Evolutionary conservation across 1,284 basidiomycete species (phyloP), one percentile per base, ranked within the genome.

Genomic region (Ceraceosorus guamensis): DNA sequence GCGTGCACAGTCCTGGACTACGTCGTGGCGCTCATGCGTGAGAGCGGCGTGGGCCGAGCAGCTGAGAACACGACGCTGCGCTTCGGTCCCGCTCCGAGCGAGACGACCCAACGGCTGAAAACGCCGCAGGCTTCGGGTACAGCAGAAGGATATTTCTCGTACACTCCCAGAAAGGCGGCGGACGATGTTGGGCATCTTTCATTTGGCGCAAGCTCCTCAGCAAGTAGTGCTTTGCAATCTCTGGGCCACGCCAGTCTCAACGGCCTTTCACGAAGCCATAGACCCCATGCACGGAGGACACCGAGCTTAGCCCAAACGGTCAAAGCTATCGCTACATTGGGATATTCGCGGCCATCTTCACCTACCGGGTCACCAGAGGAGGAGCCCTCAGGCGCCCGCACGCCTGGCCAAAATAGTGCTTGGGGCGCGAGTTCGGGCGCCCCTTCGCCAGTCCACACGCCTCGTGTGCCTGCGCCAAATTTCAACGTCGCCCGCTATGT

Each of bases 1-100:
- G 91, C 92, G 0, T 86, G 88, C 70, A 93, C 89, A 0, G 85
- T 96, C 18, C 83, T 92, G 47, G 93, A 98, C 78, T 95, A 92
- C 71, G 83, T 96, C 67, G 85, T 89, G 77, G 91, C 91, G 0
- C 81, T 92, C 10, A 82, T 98, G 13, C 79, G 96, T 24, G 88
- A 91, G 65, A 91, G 88, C 13, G 87, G 90, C 0, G 91, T 97
- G 71, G 83, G 11, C 79, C 83, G 37, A 8, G n/a, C n/a, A 8
- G 37, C 37, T 5, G 63, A 62, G 53, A 65, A 58, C 43, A 50
- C 57, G 7, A 49, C 62, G 50, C 53, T 56, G 37, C 61, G 61
- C 10, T 46, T 65, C 35, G 59, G 60, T 18, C 47, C 60, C n/a
- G 35, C 50, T 4, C 34, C 78, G 89, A 24, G 78, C 82, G 57